Evolutionary conservation across 2,329 filamentous ascomycete species (phyloP).

Genomic region (Alternaria conjuncta): DNA sequence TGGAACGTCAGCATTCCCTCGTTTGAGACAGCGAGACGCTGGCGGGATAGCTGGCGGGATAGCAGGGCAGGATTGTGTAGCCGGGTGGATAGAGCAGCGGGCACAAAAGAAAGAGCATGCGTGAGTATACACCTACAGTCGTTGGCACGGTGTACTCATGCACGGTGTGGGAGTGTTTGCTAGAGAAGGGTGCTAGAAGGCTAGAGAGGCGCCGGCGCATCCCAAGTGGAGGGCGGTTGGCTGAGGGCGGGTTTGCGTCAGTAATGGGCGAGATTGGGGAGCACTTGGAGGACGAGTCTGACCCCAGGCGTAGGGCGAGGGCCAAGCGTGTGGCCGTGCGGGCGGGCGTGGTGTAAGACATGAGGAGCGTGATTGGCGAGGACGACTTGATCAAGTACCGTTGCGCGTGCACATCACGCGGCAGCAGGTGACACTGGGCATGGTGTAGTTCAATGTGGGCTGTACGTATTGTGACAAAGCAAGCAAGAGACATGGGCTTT

Average conservation of each 20-base stretch:
- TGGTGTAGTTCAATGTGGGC: neutral
- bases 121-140: neutral
- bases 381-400: constrained; percentile 3
- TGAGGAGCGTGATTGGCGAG: constrained; percentile 20
- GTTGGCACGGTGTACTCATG: neutral
- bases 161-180: neutral
- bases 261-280: constrained; percentile 27
- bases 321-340: constrained; percentile 37
- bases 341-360: constrained; percentile 14
- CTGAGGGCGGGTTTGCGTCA: constrained; percentile 25
- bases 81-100: neutral
- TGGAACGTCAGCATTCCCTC: constrained; percentile 31
- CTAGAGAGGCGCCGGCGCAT: constrained; percentile 2
- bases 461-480: constrained; percentile 1
- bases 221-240: constrained; percentile 29
- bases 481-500: constrained; percentile 4
- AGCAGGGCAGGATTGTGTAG: constrained; percentile 4
- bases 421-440: constrained; percentile 15
- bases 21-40: neutral
- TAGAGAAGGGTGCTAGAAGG: neutral
- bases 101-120: neutral
- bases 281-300: constrained; percentile 19
- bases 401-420: constrained; percentile 21
- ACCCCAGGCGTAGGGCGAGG: constrained; percentile 38
- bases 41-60: neutral